These are phyloP conservation scores for Oldenlandia corymbosa DNA, from an alignment of 257 asterid species.

Conservation along the genomic window DNA sequence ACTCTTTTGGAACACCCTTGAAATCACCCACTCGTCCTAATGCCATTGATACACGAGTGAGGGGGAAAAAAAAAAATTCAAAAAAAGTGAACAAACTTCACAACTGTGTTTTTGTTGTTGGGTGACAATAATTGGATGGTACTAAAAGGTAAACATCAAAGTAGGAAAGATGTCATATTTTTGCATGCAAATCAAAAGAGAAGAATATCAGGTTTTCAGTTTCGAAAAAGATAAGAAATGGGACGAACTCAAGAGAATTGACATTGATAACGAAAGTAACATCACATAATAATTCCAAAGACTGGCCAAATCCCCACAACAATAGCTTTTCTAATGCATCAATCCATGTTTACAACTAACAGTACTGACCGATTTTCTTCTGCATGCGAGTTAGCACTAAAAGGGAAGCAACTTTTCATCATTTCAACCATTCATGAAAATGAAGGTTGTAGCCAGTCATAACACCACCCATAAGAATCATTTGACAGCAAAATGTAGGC, in stretches of 20 bases:
- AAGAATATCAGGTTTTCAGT: not conserved
- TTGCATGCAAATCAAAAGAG: slow-evolving; percentile 11
- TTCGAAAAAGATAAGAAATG: slow-evolving; percentile 8
- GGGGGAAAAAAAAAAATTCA: not conserved
- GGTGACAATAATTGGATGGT: not conserved
- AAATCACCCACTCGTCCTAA: slow-evolving; percentile 98
- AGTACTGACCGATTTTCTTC: not conserved
- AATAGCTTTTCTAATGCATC: not conserved
- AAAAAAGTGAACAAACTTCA: too few relatives aligned
- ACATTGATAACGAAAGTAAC: slow-evolving; percentile 9
- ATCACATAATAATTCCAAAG: not conserved
- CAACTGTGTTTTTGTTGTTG: not conserved
- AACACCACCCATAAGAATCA: not conserved
- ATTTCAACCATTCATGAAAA: too few relatives aligned
- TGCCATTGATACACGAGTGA: not conserved
- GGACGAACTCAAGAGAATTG: slow-evolving; percentile 6
- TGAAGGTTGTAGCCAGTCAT: too few relatives aligned
- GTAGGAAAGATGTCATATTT: slow-evolving; percentile 3
- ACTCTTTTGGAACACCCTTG: slow-evolving; percentile 69
- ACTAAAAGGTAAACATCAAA: slow-evolving; percentile 16
- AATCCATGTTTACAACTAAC: not conserved
- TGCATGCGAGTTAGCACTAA: slow-evolving; percentile 15
- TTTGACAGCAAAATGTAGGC: not conserved
- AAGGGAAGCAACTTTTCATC: too few relatives aligned
- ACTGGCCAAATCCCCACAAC: not conserved